Percentiles rank a stretch among this genome's conserved stretches.
Conservation (phyloP, 345 rosid species). For the Capsella bursapastoris region DNA sequence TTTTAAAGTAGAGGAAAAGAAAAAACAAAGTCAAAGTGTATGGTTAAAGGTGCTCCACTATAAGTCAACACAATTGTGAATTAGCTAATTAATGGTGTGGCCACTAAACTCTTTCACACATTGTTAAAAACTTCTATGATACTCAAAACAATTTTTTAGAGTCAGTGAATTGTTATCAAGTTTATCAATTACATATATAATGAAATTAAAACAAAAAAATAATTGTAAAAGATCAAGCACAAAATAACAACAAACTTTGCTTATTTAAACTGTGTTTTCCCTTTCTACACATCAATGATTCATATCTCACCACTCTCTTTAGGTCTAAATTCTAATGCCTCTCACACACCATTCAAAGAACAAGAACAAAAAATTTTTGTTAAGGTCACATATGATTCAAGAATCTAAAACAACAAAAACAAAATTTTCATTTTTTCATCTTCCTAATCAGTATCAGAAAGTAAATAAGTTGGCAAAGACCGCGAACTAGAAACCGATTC, state of each 20-base stretch:
- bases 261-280: constrained; percentile 22
- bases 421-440: neutral
- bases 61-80: too few species aligned
- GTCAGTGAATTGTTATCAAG: too few species aligned
- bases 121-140: too few species aligned
- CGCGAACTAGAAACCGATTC: constrained; percentile 9
- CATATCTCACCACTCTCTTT: constrained; percentile 28
- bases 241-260: constrained; percentile 1
- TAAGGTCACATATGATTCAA: constrained; percentile 1
- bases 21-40: neutral
- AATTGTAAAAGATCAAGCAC: too few species aligned
- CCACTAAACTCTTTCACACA: too few species aligned
- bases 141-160: too few species aligned
- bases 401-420: constrained; percentile 5
- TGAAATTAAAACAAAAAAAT: too few species aligned
- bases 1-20: neutral
- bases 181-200: too few species aligned
- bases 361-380: constrained; percentile 25
- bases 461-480: constrained; percentile 45
- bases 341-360: constrained; percentile 30
- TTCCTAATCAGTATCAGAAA: constrained; percentile 66
- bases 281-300: constrained; percentile 31
- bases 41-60: neutral
- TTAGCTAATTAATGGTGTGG: too few species aligned
- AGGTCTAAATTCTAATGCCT: constrained; percentile 25